Evolutionary conservation across 1,139 yeast genomes (phyloP), one percentile per base, ranked within the genome.

Genomic region (Yamadazyma trypodendri): DNA sequence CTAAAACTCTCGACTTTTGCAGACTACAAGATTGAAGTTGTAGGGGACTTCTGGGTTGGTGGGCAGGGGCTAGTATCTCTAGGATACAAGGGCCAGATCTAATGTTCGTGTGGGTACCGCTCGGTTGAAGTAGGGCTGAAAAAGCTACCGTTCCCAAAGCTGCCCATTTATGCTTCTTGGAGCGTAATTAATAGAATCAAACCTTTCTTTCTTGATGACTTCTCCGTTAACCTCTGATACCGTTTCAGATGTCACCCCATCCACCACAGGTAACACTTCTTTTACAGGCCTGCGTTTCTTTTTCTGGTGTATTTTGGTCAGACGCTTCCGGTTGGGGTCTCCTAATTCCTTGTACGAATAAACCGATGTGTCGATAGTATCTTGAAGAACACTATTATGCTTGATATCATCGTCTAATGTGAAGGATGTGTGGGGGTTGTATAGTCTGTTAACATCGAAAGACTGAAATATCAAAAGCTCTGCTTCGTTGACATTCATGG

Each of bases 121-220:
- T n/a, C n/a, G n/a, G n/a, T n/a, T n/a, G n/a, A n/a, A n/a, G n/a
- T n/a, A n/a, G n/a, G n/a, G 8, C 21, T 18, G 7, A 18, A 18
- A 18, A 8, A 5, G 7, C 8, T 8, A 18, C 21, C 81, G 79
- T 28, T 55, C 63, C 82, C 82, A 77, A 35, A 77, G 59, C 37
- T 70, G 56, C 2, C 83, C 83, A 3, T 51, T 44, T n/a, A n/a
- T n/a, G 3, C 77, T 79, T 54, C 84, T 65, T 24, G 81, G 78
- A 2, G 81, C 83, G 58, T 63, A 77, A 36, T 69, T 70, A 31
- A 74, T 71, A 4, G 65, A 60, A 36, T 67, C 67, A 47, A 65
- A 74, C 17, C 62, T 62, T 46, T 75, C 80, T 33, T 59, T 59
- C 35, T 58, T 63, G 14, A 68, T 63, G 7, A 39, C 24, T 23